Evolutionary conservation across 1,284 basidiomycete genomes (phyloP).

Genomic region (Caloboletus firmus): DNA sequence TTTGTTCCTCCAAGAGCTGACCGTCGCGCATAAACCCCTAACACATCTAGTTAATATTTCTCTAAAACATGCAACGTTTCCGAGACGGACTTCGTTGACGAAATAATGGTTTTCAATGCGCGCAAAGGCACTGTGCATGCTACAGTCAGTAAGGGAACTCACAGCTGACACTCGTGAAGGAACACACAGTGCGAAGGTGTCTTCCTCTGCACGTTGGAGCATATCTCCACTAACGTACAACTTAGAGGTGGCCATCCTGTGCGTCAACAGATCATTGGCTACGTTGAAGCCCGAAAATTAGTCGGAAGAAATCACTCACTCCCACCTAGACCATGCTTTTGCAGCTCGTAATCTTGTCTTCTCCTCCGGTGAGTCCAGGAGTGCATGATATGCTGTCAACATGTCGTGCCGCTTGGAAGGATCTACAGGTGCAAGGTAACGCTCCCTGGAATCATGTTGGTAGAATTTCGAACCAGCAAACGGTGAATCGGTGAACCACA

Average conservation of each 20-base stretch:
- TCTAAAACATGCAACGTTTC: background rate
- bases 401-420: constrained; percentile 78
- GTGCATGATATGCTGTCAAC: constrained; percentile 81
- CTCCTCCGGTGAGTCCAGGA: constrained; percentile 76
- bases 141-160: constrained; percentile 7
- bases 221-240: constrained; percentile 69
- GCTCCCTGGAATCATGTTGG: constrained; percentile 58
- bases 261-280: constrained; percentile 5
- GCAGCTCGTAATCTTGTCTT: constrained; percentile 70
- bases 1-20: constrained; percentile 79
- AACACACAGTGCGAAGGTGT: constrained; percentile 73
- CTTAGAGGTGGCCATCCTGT: constrained; percentile 78
- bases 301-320: constrained; percentile 50
- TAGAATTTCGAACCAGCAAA: background rate
- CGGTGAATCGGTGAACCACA: background rate
- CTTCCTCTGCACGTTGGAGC: constrained; percentile 70
- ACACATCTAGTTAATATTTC: constrained; percentile 5
- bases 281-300: background rate
- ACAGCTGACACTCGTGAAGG: background rate
- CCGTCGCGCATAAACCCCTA: constrained; percentile 90
- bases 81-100: constrained; percentile 59
- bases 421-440: constrained; percentile 80
- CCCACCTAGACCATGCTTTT: constrained; percentile 88
- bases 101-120: constrained; percentile 94
- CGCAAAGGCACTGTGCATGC: constrained; percentile 69